Evolutionary conservation across 768 basidiomycete species (phyloP), one percentile per base, ranked within the genome.

Genomic region (Suillus bovinus): DNA sequence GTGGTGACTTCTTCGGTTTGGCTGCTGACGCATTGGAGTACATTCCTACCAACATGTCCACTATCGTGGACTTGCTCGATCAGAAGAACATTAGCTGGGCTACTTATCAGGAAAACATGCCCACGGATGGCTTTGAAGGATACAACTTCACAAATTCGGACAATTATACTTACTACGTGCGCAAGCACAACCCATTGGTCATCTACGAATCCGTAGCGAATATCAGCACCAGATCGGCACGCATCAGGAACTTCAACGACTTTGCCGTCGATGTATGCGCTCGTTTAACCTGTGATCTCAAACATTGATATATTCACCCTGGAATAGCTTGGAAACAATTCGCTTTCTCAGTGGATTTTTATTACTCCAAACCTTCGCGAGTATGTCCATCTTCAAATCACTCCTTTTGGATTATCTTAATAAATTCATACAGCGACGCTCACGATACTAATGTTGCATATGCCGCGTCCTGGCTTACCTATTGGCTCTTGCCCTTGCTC

Each of bases 201-300:
- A 74, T 86, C 58, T 84, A 70, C 70, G 78, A 87, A 70, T 83
- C 82, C 0, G 74, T 88, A 34, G 77, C 81, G 4, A 69, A 71
- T 34, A 77, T 79, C 27, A 64, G 78, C 1, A 66, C 70, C 0
- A 84, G 86, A 46, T 72, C 76, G 14, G 64, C 68, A 11, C 79
- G 80, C 22, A 78, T 82, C 57, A 79, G 86, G 38, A 87, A 85
- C 70, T 88, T 86, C 69, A 87, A 87, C 61, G 79, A 87, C 69
- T 86, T 88, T 64, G 81, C 82, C 10, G 72, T 76, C 31, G 88
- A 89, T 65, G 71, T 86, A 39, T 8, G 70, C 62, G 20, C 41
- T 22, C 33, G 13, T n/a, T 50, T 14, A 24, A 24, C 10, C 64
- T 13, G 38, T 38, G 16, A 11, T 42, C 22, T 59, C 29, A 29